A percentile compares a stretch with the other conserved stretches of the same genome.
These are phyloP conservation scores for Cercophora newfieldiana DNA, from an alignment of 495 filamentous ascomycete species.

Conservation along the genomic window DNA sequence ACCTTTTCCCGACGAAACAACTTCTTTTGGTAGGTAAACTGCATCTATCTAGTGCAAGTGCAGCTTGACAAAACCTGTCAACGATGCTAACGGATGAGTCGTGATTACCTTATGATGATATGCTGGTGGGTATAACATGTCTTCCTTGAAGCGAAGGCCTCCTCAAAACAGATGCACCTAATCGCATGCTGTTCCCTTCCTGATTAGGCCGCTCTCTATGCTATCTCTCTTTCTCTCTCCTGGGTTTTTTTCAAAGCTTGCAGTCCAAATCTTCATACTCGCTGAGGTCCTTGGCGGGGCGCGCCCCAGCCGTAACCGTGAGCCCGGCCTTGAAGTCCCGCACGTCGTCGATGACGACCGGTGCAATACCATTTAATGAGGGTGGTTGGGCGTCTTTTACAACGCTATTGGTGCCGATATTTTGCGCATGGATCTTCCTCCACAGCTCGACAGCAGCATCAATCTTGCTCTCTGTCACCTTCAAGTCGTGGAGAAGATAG, in stretches of 20 bases:
- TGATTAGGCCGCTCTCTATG: neutral
- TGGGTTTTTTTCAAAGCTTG: slow-evolving; percentile 59
- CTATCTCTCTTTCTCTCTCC: neutral
- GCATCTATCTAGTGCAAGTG: neutral
- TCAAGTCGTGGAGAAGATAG: slow-evolving; percentile 36
- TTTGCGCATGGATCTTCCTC: slow-evolving; percentile 54
- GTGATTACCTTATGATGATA: neutral
- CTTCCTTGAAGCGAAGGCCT: neutral
- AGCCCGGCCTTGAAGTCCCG: slow-evolving; percentile 73
- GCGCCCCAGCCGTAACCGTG: slow-evolving; percentile 65
- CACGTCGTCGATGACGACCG: slow-evolving; percentile 68
- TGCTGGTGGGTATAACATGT: slow-evolving; percentile 6
- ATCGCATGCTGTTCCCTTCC: neutral
- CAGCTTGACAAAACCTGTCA: neutral
- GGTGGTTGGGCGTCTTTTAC: slow-evolving; percentile 44
- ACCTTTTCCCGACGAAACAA: neutral
- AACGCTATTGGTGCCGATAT: slow-evolving; percentile 37
- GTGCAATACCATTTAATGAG: slow-evolving; percentile 45
- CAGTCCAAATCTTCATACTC: slow-evolving; percentile 80
- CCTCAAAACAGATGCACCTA: neutral
- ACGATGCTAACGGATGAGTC: neutral
- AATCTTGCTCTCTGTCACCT: slow-evolving; percentile 38
- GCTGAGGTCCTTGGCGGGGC: slow-evolving; percentile 69
- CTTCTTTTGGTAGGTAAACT: neutral
- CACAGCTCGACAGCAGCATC: slow-evolving; percentile 33